phyloP scores from a whole-genome alignment of 2,329 filamentous ascomycete genomes.

The Ascochyta koolunga region DNA sequence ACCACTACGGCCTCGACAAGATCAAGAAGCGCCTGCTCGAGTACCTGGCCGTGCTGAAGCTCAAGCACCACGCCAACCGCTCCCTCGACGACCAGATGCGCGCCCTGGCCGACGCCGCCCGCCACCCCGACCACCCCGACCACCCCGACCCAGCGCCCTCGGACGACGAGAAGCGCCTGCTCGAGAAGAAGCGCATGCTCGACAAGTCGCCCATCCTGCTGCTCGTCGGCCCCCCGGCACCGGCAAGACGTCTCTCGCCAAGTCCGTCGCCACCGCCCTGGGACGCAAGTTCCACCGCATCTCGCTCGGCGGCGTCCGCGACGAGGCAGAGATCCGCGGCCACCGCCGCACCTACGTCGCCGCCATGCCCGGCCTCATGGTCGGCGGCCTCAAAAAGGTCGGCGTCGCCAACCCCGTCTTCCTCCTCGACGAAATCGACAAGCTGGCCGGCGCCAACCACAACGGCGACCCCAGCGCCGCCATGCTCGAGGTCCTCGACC shows the following conservation, averaged over 20 bases:
- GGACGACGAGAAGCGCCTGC: constrained; percentile 69
- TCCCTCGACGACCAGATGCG: constrained; percentile 80
- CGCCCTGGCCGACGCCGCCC: constrained; percentile 52
- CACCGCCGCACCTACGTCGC: constrained; percentile 96
- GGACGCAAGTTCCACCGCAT: constrained; percentile 97
- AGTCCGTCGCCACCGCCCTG: constrained; percentile 88
- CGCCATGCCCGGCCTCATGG: constrained; percentile 96
- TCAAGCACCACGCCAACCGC: constrained; percentile 90
- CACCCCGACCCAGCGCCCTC: constrained; percentile 47
- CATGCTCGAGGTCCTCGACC: constrained; percentile 97
- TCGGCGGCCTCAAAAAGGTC: constrained; percentile 92
- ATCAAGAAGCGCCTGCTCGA: constrained; percentile 96
- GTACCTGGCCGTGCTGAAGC: constrained; percentile 91
- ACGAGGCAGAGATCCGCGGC: constrained; percentile 95
- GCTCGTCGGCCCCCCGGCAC: constrained; percentile 92
- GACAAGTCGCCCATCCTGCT: constrained; percentile 97
- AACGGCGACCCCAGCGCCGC: constrained; percentile 96
- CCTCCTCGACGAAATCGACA: constrained; percentile 96
- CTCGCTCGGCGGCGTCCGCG: constrained; percentile 90
- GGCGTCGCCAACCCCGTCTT: constrained; percentile 95
- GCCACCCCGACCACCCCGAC: constrained; percentile 45
- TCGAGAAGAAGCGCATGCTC: constrained; percentile 82
- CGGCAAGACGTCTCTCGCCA: constrained; percentile 93
- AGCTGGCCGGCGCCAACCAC: constrained; percentile 87
- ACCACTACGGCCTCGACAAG: constrained; percentile 95